A percentile compares a stretch with the other conserved stretches of the same genome.
phyloP scores from a whole-genome alignment of 2,329 filamentous ascomycete genomes.

The Monosporascus sp. region DNA sequence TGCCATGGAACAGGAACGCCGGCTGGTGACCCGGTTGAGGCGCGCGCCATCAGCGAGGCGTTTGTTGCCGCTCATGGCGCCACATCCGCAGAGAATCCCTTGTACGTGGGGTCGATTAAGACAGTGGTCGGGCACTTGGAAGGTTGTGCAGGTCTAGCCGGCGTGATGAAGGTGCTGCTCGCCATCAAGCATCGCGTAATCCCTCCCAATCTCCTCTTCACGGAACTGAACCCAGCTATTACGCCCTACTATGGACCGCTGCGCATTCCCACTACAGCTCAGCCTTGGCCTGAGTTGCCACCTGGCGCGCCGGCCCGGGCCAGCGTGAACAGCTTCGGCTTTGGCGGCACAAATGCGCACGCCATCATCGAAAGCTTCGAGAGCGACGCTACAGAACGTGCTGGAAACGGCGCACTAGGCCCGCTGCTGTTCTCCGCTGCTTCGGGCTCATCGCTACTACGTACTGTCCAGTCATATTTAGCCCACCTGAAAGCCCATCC shows the following conservation, averaged over 20 bases:
- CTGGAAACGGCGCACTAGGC: neutral
- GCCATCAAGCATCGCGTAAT: conserved; percentile 1
- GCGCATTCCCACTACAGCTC: neutral
- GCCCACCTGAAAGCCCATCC: too few relatives aligned
- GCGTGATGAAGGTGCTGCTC: conserved; percentile 3
- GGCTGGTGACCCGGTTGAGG: conserved; percentile 20
- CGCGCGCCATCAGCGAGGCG: conserved; percentile 11
- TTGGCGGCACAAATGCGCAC: conserved; percentile 12
- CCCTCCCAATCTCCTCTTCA: conserved; percentile 9
- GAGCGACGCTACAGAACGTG: too few relatives aligned
- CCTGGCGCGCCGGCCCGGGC: neutral
- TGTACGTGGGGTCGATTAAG: conserved; percentile 8
- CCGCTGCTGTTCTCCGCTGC: conserved; percentile 1
- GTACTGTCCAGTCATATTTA: too few relatives aligned
- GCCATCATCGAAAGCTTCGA: conserved; percentile 10
- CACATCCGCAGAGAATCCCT: neutral
- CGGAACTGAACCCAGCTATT: neutral
- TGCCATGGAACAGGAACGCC: conserved; percentile 4
- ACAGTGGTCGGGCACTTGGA: conserved; percentile 9
- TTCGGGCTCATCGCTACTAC: too few relatives aligned
- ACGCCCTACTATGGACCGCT: conserved; percentile 1
- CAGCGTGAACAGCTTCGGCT: conserved; percentile 7
- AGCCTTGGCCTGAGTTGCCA: conserved; percentile 2
- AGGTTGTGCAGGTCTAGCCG: conserved; percentile 7
- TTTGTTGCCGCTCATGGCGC: conserved; percentile 2